phyloP scores from a whole-genome alignment of 345 rosid species.

The Carallia pectinifolia region DNA sequence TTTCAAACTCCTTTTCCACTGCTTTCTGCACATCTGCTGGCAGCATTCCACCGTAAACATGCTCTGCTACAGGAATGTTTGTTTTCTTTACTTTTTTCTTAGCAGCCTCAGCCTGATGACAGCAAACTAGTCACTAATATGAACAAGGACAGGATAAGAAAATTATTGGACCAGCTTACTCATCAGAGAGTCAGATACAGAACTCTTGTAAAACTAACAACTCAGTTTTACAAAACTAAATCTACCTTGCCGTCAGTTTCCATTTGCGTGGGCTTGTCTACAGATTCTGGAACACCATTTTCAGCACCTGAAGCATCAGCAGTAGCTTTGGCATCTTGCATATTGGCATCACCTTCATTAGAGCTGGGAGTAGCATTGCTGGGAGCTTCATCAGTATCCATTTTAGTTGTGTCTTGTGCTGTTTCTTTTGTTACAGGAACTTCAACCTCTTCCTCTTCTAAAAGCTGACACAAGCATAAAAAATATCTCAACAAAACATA shows the following conservation, averaged over 20 bases:
- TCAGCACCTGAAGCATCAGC: slow-evolving; percentile 54
- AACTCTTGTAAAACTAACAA: background rate
- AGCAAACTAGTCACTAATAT: background rate
- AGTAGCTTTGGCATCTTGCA: slow-evolving; percentile 74
- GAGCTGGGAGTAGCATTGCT: slow-evolving; percentile 46
- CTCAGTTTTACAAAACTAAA: slow-evolving; percentile 17
- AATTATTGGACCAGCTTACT: slow-evolving; percentile 9
- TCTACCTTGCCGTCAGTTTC: slow-evolving; percentile 74
- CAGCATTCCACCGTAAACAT: slow-evolving; percentile 61
- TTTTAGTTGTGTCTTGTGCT: slow-evolving; percentile 48
- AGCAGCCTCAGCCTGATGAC: slow-evolving; percentile 63
- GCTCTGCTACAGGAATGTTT: slow-evolving; percentile 57
- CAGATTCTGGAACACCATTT: slow-evolving; percentile 73
- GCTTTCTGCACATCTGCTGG: slow-evolving; percentile 68
- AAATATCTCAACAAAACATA: background rate
- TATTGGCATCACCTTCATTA: slow-evolving; percentile 63
- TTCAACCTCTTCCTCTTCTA: slow-evolving; percentile 91
- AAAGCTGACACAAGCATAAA: slow-evolving; percentile 49
- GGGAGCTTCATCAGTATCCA: slow-evolving; percentile 74
- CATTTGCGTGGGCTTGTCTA: slow-evolving; percentile 77
- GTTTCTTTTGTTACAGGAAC: slow-evolving; percentile 71
- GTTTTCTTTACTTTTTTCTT: slow-evolving; percentile 84
- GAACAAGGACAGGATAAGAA: background rate
- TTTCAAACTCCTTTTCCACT: slow-evolving; percentile 77
- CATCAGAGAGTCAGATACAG: background rate